Percentiles rank a stretch among this genome's conserved stretches.
phyloP scores from a whole-genome alignment of 177 flowering plant species.

The Tripterygium wilfordii region DNA sequence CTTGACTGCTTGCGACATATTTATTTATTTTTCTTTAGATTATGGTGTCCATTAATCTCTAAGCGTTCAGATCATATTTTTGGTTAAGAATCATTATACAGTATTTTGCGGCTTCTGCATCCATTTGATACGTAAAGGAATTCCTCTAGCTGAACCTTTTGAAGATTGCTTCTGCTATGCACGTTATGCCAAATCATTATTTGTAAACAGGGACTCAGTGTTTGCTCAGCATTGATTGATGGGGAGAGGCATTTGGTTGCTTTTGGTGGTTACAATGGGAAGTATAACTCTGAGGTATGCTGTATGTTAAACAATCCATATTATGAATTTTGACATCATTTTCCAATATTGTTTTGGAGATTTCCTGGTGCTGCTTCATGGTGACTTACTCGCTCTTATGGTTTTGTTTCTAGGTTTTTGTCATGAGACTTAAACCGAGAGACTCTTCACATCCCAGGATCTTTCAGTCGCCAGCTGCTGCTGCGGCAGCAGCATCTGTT shows the following conservation, averaged over 20 bases:
- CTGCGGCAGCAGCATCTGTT: slow-evolving; percentile 98
- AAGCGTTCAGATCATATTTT: too few relatives aligned
- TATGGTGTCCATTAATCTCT: too few relatives aligned
- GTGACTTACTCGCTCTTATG: neutral
- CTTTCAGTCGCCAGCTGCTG: slow-evolving; percentile 91
- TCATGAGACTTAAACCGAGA: slow-evolving; percentile 69
- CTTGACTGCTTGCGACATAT: too few relatives aligned
- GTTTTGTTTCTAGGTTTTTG: slow-evolving; percentile 48
- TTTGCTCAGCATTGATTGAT: slow-evolving; percentile 46
- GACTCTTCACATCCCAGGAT: slow-evolving; percentile 68
- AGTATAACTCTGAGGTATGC: slow-evolving; percentile 78
- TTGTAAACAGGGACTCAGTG: slow-evolving; percentile 64
- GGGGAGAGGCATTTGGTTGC: slow-evolving; percentile 71
- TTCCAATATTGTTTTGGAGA: too few relatives aligned
- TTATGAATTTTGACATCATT: too few relatives aligned
- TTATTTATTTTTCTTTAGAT: too few relatives aligned
- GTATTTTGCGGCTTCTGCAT: too few relatives aligned
- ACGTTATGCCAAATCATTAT: neutral
- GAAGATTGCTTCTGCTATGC: neutral
- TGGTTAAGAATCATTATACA: too few relatives aligned
- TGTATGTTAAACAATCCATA: neutral
- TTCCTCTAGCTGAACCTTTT: too few relatives aligned
- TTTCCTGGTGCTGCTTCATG: too few relatives aligned
- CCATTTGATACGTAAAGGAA: too few relatives aligned
- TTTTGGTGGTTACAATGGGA: slow-evolving; percentile 97